Base-by-base conservation (phyloP, 352 stramenopile genomes). In the Albugo laibachii region DNA sequence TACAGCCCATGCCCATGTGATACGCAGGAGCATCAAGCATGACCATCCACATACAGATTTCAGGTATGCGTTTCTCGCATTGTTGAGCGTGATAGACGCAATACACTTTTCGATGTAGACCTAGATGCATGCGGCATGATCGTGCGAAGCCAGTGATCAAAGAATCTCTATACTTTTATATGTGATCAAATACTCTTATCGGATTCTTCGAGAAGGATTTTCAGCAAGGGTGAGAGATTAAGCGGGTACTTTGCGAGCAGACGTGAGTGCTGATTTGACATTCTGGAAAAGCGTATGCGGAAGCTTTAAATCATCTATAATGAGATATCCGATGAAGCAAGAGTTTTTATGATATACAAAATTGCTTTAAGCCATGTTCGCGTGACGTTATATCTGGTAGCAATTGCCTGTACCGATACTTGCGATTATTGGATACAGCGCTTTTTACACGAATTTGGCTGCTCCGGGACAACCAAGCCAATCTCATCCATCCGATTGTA, bases 81-180 rank as follows among this genome's bases (percentile, higher is more conserved):
- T 99, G 95, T 34, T 72, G 62, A 16, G 62, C 86, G 56, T 99
- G 27, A 99, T 69, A 54, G 96, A 82, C 24, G 95, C 96, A 24
- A 99, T 97, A 99, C 59, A 99, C 96, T 54, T 89, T 94, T 21
- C 96, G 80, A 49, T 80, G 93, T 8, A 10, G 3, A 0, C 91
- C 82, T 41, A 98, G 63, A 15, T 93, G 68, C 75, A 97, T 89
- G 13, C 96, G 95, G 57, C 99, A 99, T 13, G 84, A 97, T 27
- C 96, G 80, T 24, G 93, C 95, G 56, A 97, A 99, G 16, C 96
- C 96, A 47, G 92, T 75, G 36, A 99, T 86, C 6, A 99, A 93
- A n/a, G 96, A 95, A 62, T 99, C 96, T 34, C 96, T 95, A 54
- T 98, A 99, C 71, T 99, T 99, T 78, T 99, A 99, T 31, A 94